phyloP scores from a whole-genome alignment of 371 early-diverging fungal species.

The Vairimorpha ceranae region DNA sequence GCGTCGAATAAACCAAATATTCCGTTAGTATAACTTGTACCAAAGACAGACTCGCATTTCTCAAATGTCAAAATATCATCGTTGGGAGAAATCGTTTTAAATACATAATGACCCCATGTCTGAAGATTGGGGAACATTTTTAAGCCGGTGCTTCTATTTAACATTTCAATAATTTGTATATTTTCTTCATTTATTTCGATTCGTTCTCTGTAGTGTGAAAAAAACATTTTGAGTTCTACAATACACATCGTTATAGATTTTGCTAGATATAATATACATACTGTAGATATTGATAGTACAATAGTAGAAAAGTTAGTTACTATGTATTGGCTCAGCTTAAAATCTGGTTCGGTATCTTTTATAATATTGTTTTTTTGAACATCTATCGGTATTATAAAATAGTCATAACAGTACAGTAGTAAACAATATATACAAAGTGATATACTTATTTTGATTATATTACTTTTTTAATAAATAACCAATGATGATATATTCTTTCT shows the following conservation, averaged over 20 bases:
- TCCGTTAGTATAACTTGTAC: constrained; percentile 16
- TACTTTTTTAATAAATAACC: not conserved
- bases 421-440: not conserved
- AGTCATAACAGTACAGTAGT: not conserved
- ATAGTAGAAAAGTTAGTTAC: constrained; percentile 12
- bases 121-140: constrained; percentile 2
- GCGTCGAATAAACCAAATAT: constrained; percentile 30
- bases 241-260: constrained; percentile 26
- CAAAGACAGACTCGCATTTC: constrained; percentile 19
- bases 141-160: constrained; percentile 30
- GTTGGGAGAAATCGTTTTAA: constrained; percentile 9
- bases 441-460: not conserved
- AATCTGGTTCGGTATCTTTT: not conserved
- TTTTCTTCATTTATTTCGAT: constrained; percentile 38
- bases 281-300: constrained; percentile 9
- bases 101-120: constrained; percentile 27
- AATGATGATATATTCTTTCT: not conserved
- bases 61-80: constrained; percentile 9
- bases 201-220: constrained; percentile 32
- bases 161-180: constrained; percentile 16
- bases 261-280: constrained; percentile 13
- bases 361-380: not conserved
- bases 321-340: not conserved
- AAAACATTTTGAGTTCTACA: constrained; percentile 44
- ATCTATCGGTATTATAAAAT: not conserved